A percentile compares a stretch with the other conserved stretches of the same genome.
phyloP scores from a whole-genome alignment of 768 basidiomycete genomes.

The Gelatoporia subvermispora region DNA sequence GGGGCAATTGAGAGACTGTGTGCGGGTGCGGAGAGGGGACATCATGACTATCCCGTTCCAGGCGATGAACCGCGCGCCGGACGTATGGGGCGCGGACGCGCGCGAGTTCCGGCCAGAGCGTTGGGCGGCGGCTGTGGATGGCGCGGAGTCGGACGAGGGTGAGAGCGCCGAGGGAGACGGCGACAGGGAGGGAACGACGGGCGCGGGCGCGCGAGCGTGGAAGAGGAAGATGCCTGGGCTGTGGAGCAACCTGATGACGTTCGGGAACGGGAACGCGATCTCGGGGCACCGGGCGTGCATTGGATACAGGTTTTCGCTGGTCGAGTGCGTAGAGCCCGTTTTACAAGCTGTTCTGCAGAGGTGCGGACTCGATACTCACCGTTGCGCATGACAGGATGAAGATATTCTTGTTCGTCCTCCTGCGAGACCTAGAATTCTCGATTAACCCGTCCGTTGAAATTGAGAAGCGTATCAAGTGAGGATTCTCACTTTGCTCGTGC shows the following conservation, averaged over 20 bases:
- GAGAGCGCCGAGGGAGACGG: neutral
- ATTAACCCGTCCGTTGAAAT: constrained; percentile 48
- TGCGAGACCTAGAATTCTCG: constrained; percentile 53
- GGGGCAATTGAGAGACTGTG: constrained; percentile 12
- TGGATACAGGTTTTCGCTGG: constrained; percentile 55
- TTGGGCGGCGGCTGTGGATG: constrained; percentile 6
- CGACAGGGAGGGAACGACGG: constrained; percentile 49
- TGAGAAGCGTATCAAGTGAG: constrained; percentile 63
- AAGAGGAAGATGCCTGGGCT: constrained; percentile 37
- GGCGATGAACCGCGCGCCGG: constrained; percentile 49
- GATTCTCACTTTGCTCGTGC: constrained; percentile 16
- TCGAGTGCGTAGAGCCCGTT: constrained; percentile 42
- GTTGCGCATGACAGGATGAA: constrained; percentile 44
- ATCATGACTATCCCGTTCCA: constrained; percentile 56
- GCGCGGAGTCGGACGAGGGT: neutral
- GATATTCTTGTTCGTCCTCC: constrained; percentile 52
- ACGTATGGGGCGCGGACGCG: constrained; percentile 67
- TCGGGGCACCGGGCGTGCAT: constrained; percentile 56
- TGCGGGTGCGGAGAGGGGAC: constrained; percentile 37
- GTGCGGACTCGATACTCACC: neutral
- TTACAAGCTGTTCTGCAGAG: neutral
- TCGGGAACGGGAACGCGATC: constrained; percentile 46
- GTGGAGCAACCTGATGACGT: constrained; percentile 50
- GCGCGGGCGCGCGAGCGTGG: constrained; percentile 21
- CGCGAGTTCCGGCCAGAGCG: constrained; percentile 46